Evolutionary conservation across 2,329 filamentous ascomycete genomes (phyloP).

Genomic region (Bipolaris victoriae): DNA sequence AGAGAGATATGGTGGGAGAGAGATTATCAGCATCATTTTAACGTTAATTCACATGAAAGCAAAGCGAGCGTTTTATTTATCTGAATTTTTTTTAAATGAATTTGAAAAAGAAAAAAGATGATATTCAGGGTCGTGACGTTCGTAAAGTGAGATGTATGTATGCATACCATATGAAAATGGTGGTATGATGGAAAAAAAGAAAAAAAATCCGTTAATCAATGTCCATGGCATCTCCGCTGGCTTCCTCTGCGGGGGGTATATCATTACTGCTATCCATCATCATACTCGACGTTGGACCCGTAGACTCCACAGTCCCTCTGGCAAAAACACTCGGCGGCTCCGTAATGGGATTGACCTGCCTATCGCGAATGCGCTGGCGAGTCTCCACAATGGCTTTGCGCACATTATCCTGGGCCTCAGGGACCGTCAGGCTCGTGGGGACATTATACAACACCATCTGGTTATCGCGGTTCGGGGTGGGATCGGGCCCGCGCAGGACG

Average conservation of each 20-base stretch:
- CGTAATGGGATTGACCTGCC: constrained; percentile 51
- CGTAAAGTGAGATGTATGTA: background rate
- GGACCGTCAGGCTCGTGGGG: constrained; percentile 75
- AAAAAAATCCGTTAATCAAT: constrained; percentile 55
- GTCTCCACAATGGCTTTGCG: constrained; percentile 84
- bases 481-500: constrained; percentile 62
- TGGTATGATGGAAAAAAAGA: background rate
- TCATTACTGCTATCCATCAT: background rate
- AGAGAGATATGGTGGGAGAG: too few species aligned
- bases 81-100: too few species aligned
- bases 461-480: constrained; percentile 57
- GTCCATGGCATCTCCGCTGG: constrained; percentile 70
- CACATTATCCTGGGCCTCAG: constrained; percentile 74
- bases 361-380: constrained; percentile 69
- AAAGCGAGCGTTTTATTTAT: too few species aligned
- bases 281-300: background rate
- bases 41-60: too few species aligned
- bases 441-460: constrained; percentile 82
- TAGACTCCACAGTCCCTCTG: background rate
- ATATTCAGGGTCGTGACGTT: background rate
- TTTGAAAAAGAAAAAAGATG: too few species aligned
- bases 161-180: background rate
- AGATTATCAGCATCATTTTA: background rate
- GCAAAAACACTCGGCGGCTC: constrained; percentile 36
- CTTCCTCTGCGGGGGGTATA: constrained; percentile 18